Evolutionary conservation across 2,329 filamentous ascomycete genomes (phyloP).

Genomic region (Stylonectria norvegica): DNA sequence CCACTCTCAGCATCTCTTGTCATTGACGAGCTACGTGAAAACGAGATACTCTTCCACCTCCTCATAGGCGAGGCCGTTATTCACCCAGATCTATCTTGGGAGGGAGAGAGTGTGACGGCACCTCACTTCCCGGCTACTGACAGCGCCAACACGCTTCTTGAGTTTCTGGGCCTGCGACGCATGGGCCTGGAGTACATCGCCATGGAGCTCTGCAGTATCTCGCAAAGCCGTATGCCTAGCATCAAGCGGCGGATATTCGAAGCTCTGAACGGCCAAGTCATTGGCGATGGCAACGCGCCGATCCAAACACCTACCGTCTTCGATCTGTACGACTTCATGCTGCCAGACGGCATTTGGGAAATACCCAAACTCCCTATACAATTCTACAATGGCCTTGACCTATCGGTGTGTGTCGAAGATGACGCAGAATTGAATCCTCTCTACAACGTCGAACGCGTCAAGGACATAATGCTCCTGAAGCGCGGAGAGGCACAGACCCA

Average conservation of each 20-base stretch:
- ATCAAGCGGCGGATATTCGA: constrained; percentile 66
- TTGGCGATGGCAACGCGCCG: constrained; percentile 62
- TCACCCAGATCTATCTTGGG: constrained; percentile 67
- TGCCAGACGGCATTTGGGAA: constrained; percentile 49
- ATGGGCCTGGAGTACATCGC: constrained; percentile 81
- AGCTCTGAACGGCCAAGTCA: constrained; percentile 74
- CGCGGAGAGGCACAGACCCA: constrained; percentile 57
- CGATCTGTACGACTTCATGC: constrained; percentile 87
- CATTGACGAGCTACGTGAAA: constrained; percentile 73
- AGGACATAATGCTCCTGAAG: constrained; percentile 70
- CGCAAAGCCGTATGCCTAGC: constrained; percentile 66
- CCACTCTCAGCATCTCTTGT: constrained; percentile 72
- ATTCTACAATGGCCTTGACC: constrained; percentile 63
- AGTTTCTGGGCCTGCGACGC: constrained; percentile 75
- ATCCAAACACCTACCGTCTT: constrained; percentile 74
- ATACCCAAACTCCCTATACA: constrained; percentile 51
- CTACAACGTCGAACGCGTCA: constrained; percentile 68
- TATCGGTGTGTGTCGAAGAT: constrained; percentile 61
- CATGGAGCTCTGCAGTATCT: constrained; percentile 76
- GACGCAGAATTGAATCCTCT: constrained; percentile 55
- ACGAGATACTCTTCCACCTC: constrained; percentile 76
- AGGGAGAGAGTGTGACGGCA: constrained; percentile 58
- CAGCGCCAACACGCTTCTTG: constrained; percentile 66
- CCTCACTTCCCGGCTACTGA: constrained; percentile 66
- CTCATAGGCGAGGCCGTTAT: constrained; percentile 71